Base-by-base conservation (phyloP, 2,329 filamentous ascomycete species). In the Fusarium chuoi region DNA sequence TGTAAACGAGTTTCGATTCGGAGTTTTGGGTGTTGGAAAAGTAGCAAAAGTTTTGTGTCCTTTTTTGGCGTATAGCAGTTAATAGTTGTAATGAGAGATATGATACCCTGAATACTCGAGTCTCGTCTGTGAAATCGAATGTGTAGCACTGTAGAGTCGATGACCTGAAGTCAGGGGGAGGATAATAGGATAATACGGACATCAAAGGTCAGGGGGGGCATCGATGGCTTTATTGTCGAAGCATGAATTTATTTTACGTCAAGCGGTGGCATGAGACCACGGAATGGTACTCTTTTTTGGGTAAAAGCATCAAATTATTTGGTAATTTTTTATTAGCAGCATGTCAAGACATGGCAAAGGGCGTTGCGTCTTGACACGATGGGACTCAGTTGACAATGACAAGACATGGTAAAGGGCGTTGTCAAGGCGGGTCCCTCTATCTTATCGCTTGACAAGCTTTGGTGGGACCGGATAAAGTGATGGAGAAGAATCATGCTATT, bases 31-130 rank as follows among this genome's bases (percentile, higher is more conserved):
- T 64, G 36, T 59, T 55, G 18, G 24, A 74, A 74, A 64, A 60
- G 41, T 56, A 63, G 41, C 38, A 56, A 73, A 73, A 62, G 41
- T 65, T 68, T 52, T 45, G 44, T 59, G 59, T 59, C 35, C 56
- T 41, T 36, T 39, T 66, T 68, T 65, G 51, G 56, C 64, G 58
- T 71, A 75, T 61, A 66, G 62, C 42, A 63, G 62, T 73, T 39
- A 73, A 65, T 78, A 72, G 71, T 57, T 59, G 52, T 68, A 75
- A 74, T 74, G 56, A 69, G 68, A 75, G 48, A 61, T 69, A 77
- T 78, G 76, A 78, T 77, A 78, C 72, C 76, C 75, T 66, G 62
- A 66, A 65, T 48, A 44, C 45, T 26, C 13, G 17, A 51, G 44
- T 49, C 15, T 41, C 45, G 4, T 38, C n/a, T 17, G 36, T 67